Evolutionary conservation across 371 early-diverging fungal species (phyloP).

Genomic region (Phascolomyces articulosus): DNA sequence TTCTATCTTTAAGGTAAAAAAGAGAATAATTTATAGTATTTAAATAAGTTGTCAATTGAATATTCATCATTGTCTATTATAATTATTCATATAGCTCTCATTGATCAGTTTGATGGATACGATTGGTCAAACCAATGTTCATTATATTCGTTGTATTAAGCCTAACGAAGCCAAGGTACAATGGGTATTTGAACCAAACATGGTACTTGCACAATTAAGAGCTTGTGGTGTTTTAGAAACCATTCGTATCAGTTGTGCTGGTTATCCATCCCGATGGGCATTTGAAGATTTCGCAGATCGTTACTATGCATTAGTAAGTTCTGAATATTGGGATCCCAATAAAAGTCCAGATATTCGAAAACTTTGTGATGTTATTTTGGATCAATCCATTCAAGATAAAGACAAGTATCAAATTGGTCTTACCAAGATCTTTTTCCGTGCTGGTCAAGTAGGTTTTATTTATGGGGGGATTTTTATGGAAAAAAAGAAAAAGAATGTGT

Average conservation of each 20-base stretch:
- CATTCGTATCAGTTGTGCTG: slow-evolving; percentile 98
- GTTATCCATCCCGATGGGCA: slow-evolving; percentile 95
- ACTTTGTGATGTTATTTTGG: slow-evolving; percentile 70
- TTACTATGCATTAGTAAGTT: slow-evolving; percentile 88
- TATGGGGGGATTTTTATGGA: no score
- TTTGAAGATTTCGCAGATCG: slow-evolving; percentile 91
- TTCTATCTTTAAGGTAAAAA: slow-evolving; percentile 70
- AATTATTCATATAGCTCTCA: slow-evolving; percentile 52
- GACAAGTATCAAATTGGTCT: slow-evolving; percentile 96
- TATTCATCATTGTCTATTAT: neutral
- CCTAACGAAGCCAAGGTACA: slow-evolving; percentile 94
- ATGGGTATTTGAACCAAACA: slow-evolving; percentile 88
- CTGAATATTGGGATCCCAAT: slow-evolving; percentile 69
- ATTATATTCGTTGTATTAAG: slow-evolving; percentile 98
- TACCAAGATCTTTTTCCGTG: slow-evolving; percentile 99
- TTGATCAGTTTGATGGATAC: slow-evolving; percentile 93
- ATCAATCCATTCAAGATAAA: slow-evolving; percentile 66
- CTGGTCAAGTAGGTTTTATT: slow-evolving; percentile 67
- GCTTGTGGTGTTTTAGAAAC: slow-evolving; percentile 99
- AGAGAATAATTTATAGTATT: neutral
- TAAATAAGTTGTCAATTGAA: no score
- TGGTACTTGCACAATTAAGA: slow-evolving; percentile 95
- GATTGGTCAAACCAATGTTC: slow-evolving; percentile 89
- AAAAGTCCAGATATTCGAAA: slow-evolving; percentile 52
- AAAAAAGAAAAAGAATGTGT: neutral